These are phyloP conservation scores for Coprinellus aureogranulatus DNA, from an alignment of 768 basidiomycete species.

Conservation along the genomic window DNA sequence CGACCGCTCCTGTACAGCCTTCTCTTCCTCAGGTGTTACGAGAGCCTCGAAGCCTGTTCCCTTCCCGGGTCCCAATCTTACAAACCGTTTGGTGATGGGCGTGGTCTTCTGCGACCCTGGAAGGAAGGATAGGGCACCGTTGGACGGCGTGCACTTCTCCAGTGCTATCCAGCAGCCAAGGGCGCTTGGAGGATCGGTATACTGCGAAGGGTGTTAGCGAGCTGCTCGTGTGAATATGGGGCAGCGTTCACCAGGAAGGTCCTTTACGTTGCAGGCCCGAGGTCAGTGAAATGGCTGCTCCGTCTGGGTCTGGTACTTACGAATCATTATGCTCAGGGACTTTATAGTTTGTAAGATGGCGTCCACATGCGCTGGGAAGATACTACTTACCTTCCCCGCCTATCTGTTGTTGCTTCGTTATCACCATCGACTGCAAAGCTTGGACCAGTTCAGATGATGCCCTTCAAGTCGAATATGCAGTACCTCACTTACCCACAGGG, in stretches of 20 bases:
- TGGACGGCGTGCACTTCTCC: constrained; percentile 77
- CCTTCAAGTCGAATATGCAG: too few relatives aligned
- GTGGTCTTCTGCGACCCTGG: constrained; percentile 84
- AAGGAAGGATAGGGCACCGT: constrained; percentile 85
- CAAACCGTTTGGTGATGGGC: constrained; percentile 80
- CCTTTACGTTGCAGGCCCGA: too few relatives aligned
- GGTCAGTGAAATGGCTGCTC: too few relatives aligned
- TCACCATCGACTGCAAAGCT: constrained; percentile 96
- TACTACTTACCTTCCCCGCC: constrained; percentile 76
- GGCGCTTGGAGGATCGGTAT: constrained; percentile 88
- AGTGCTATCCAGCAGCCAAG: constrained; percentile 97
- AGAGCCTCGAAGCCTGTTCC: constrained; percentile 86
- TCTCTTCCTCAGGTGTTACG: constrained; percentile 33
- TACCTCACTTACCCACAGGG: constrained; percentile 83
- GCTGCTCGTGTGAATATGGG: not conserved
- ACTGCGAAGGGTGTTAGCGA: constrained; percentile 42
- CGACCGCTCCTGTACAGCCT: constrained; percentile 21
- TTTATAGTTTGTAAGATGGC: too few relatives aligned
- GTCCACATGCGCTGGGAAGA: too few relatives aligned
- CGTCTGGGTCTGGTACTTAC: too few relatives aligned
- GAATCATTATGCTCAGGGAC: constrained; percentile 95
- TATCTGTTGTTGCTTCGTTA: constrained; percentile 90
- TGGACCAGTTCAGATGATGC: too few relatives aligned
- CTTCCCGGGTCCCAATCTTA: constrained; percentile 61
- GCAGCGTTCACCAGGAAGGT: constrained; percentile 63